Evolutionary conservation across 2,329 filamentous ascomycete species (phyloP), one percentile per base, ranked within the genome.

Genomic region (Sarocladiaceae sp.): DNA sequence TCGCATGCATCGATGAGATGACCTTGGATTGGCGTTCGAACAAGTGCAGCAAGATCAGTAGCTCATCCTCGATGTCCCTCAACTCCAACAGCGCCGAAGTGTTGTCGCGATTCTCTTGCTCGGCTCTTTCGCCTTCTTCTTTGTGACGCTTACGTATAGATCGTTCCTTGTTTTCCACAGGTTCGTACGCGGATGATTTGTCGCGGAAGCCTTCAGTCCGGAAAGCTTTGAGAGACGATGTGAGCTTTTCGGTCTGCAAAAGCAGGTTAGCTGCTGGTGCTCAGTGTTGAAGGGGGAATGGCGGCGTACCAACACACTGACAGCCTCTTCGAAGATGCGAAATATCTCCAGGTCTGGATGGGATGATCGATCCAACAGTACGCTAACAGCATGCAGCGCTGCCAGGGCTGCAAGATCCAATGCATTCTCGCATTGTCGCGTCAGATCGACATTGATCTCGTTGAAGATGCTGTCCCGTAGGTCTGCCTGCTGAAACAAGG

Each of bases 291-390:
- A 4, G n/a, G 20, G 12, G 9, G n/a, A 11, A 21, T 23, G 6
- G 7, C 1, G 47, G n/a, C 64, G 35, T 56, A 81, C 78, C 49
- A 83, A 53, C 18, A 82, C 74, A 11, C 78, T 80, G 24, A 83
- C 78, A 4, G 78, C 80, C 48, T 83, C 80, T 51, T 82, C 78
- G 37, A 83, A 83, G 1, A 83, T 78, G 2, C 78, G 72, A 47
- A 83, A 80, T 0, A 83, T 68, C 47, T 83, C 77, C 0, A 83
- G 61, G 37, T 83, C 76, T 0, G 73, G 74, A 51, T 83, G 76
- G 0, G 76, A 73, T 0, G 76, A 70, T 20, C 74, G 65, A 20
- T 83, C 78, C 0, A 83, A 63, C 1, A 83, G 64, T 0, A 82
- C 78, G 1, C 73, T 82, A 3, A 81, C 71, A 1, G 80, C 78